Evolutionary conservation across 805 yeast species (phyloP).

Genomic region (Middelhovenomyces tepae): DNA sequence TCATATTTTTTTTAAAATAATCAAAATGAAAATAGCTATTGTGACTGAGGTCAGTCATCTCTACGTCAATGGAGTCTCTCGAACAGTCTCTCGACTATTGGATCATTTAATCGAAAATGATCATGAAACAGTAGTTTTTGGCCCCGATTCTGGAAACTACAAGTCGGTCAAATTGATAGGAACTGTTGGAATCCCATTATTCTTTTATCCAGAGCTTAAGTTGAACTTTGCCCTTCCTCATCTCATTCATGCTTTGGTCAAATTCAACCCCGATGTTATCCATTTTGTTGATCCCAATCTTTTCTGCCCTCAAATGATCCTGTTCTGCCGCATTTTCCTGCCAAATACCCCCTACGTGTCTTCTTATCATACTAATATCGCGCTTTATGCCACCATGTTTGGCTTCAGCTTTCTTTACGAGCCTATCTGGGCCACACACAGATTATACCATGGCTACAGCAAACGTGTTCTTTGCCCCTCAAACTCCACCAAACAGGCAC

Average conservation of each 20-base stretch:
- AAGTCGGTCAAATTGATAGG: slow-evolving; percentile 9
- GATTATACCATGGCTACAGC: slow-evolving; percentile 23
- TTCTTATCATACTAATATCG: slow-evolving; percentile 15
- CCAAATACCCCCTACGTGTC: slow-evolving; percentile 14
- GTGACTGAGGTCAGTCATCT: no score
- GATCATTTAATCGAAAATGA: slow-evolving; percentile 11
- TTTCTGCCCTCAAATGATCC: slow-evolving; percentile 14
- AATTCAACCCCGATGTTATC: slow-evolving; percentile 12
- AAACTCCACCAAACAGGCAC: slow-evolving; percentile 16
- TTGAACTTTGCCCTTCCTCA: slow-evolving; percentile 11
- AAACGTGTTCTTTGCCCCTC: slow-evolving; percentile 27
- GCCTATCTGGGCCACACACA: slow-evolving; percentile 12
- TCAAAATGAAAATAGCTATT: no score
- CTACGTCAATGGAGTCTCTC: slow-evolving; percentile 16
- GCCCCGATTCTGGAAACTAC: slow-evolving; percentile 13
- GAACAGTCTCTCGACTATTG: slow-evolving; percentile 12
- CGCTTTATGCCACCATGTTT: slow-evolving; percentile 12
- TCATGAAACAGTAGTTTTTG: slow-evolving; percentile 12
- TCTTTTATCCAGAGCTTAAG: slow-evolving; percentile 17
- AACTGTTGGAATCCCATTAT: slow-evolving; percentile 13
- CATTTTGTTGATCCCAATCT: slow-evolving; percentile 16
- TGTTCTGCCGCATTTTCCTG: slow-evolving; percentile 10
- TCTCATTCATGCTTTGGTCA: slow-evolving; percentile 7
- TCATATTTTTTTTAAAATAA: no score
- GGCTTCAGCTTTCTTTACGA: slow-evolving; percentile 13